Base-by-base conservation (phyloP, 1,284 basidiomycete genomes). In the Inonotus obliquus region DNA sequence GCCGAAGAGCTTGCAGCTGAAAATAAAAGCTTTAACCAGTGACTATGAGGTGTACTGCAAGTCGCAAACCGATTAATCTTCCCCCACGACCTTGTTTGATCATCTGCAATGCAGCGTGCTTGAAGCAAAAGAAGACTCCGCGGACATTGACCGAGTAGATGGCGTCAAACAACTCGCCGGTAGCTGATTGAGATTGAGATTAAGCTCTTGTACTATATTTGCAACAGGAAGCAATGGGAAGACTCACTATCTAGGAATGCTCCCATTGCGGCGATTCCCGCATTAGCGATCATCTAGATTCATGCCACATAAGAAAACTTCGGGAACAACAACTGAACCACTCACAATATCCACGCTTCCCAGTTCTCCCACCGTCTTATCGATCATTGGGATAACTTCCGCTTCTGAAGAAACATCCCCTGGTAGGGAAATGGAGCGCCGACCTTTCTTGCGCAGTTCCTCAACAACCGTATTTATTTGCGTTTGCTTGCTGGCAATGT, bases 41-140 rank as follows among this genome's bases (percentile, higher is more conserved):
- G 23, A 41, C 23, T 27, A 37, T 19, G 27, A 6, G 39, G 9
- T 39, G 10, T 38, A 21, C 14, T 49, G 9, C 6, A 19, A 11
- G 29, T 35, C 25, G 41, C 32, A 17, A 14, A 61, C 63, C 65
- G 14, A 66, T 60, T 9, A 61, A 38, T 55, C 61, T 58, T 27
- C 65, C 62, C 17, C 60, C 59, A 9, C 47, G 57, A 2, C 58
- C 59, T 59, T 67, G 66, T 35, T 65, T 63, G 39, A 66, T 59
- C 66, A 67, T 67, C 49, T 67, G 66, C 29, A 57, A 59, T 9
- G 65, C 66, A 19, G 66, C 65, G 47, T 63, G 58, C 53, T 65
- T 65, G 54, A 63, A 66, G 58, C 66, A 65, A 11, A 67, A 58
- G 53, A 67, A 62, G n/a, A 60, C 51, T 5, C 65, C 61, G 29